Conservation (phyloP, 495 filamentous ascomycete species). For the Aspergillus incahuasiensis region DNA sequence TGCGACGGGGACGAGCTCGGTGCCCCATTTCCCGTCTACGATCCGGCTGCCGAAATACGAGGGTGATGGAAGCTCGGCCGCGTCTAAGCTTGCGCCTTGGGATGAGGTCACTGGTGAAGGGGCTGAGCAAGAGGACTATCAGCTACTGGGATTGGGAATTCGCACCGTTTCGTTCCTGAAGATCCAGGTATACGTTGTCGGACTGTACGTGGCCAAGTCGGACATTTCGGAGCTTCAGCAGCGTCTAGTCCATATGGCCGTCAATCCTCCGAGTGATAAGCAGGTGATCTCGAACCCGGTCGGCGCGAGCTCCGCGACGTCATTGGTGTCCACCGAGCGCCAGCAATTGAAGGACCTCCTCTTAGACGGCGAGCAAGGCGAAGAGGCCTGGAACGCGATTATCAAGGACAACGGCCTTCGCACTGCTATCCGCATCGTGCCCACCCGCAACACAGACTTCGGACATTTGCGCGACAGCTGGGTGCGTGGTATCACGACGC, state of each 20-base stretch:
- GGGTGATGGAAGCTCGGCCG: constrained; percentile 29
- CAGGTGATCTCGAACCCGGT: constrained; percentile 44
- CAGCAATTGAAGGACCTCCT: constrained; percentile 61
- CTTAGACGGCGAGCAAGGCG: constrained; percentile 62
- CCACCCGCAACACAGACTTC: constrained; percentile 86
- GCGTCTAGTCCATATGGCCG: constrained; percentile 45
- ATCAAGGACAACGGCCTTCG: constrained; percentile 58
- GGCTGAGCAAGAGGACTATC: constrained; percentile 61
- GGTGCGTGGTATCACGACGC: constrained; percentile 73
- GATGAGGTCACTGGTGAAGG: constrained; percentile 25
- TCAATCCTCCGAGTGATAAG: constrained; percentile 40
- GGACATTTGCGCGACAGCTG: constrained; percentile 86
- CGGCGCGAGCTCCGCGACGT: constrained; percentile 64
- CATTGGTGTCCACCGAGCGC: constrained; percentile 75
- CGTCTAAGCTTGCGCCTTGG: constrained; percentile 25
- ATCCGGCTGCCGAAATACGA: constrained; percentile 52
- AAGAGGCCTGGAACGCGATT: constrained; percentile 67
- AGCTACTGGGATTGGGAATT: constrained; percentile 79
- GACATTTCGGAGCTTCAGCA: constrained; percentile 62
- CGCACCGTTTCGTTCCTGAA: constrained; percentile 82
- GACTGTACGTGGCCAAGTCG: constrained; percentile 76
- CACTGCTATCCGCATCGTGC: constrained; percentile 73
- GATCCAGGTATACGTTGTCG: constrained; percentile 94
- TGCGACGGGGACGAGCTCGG: constrained; percentile 72
- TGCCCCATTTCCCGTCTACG: constrained; percentile 75